Base-by-base conservation (phyloP, 257 asterid genomes). In the Echites panduratus region DNA sequence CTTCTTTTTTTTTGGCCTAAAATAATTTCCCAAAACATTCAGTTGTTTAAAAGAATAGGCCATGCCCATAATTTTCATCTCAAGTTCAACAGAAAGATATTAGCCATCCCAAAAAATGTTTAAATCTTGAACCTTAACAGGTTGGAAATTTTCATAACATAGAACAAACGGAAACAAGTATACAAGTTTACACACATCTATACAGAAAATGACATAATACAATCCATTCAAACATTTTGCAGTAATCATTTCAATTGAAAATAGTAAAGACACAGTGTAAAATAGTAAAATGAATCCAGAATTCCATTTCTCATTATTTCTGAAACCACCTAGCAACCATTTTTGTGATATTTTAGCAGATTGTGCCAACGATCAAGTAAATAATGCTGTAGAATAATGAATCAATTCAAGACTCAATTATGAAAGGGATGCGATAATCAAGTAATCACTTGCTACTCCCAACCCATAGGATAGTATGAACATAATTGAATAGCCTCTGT, bases 351-450 rank as follows among this genome's bases (percentile, higher is more conserved):
- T 32, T 53, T 43, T 29, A 74, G 41, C 68, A 54, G 65, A 66
- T 66, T 74, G 29, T 53, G 50, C 48, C 68, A 43, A 53, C 20
- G 41, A 64, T 38, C 68, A 43, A 53, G 50, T 27, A 54, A 24
- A 53, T 24, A 54, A 22, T 17, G 29, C 17, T 19, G 38, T 57
- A 5, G 66, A 17, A 62, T 32, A 29, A 61, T 61, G n/a, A 10
- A 8, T 62, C 9, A 14, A 24, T 9, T 26, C 69, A n/a, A 35
- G 44, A 7, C 14, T 24, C 29, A 26, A 58, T 24, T 9, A 11
- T 22, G 65, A 64, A 38, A 38, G 16, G 9, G 24, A 35, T 38
- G 69, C 44, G 17, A 16, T 16, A 38, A 53, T 43, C 58, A 41
- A 19, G 22, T 62, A 27, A 66, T 68, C 29, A 17, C 35, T 17